Conservation (phyloP, 2,329 filamentous ascomycete species). For the Hypoxylon sp. region DNA sequence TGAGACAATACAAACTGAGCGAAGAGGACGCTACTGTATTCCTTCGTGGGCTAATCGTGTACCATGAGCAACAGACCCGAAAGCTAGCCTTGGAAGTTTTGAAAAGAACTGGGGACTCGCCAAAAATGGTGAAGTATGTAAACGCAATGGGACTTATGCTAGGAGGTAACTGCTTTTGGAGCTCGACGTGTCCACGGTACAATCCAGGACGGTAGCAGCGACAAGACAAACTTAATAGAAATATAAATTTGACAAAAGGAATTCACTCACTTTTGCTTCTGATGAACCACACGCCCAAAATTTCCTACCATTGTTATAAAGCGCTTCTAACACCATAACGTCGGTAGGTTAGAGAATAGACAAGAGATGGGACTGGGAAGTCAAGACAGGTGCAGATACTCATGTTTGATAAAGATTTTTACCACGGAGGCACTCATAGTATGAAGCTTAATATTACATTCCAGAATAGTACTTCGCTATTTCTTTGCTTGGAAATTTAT, state of each 20-base stretch:
- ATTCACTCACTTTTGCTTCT: constrained; percentile 8
- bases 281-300: neutral
- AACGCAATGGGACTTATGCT: constrained; percentile 22
- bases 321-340: neutral
- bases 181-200: constrained; percentile 19
- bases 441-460: constrained; percentile 21
- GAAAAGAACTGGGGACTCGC: constrained; percentile 11
- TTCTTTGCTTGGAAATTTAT: constrained; percentile 1
- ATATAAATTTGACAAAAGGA: neutral
- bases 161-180: constrained; percentile 26
- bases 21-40: constrained; percentile 22
- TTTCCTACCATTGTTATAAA: constrained; percentile 3
- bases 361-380: neutral
- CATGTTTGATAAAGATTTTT: constrained; percentile 5
- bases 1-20: constrained; percentile 20
- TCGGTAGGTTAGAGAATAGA: neutral
- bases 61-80: constrained; percentile 21
- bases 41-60: constrained; percentile 19
- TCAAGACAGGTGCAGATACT: neutral
- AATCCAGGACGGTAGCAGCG: constrained; percentile 11
- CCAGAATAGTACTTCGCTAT: constrained; percentile 13
- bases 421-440: constrained; percentile 4
- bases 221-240: neutral
- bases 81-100: constrained; percentile 11
- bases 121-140: constrained; percentile 19